Conservation (phyloP, 208 protist genomes). For the Borovskyia barvae region DNA sequence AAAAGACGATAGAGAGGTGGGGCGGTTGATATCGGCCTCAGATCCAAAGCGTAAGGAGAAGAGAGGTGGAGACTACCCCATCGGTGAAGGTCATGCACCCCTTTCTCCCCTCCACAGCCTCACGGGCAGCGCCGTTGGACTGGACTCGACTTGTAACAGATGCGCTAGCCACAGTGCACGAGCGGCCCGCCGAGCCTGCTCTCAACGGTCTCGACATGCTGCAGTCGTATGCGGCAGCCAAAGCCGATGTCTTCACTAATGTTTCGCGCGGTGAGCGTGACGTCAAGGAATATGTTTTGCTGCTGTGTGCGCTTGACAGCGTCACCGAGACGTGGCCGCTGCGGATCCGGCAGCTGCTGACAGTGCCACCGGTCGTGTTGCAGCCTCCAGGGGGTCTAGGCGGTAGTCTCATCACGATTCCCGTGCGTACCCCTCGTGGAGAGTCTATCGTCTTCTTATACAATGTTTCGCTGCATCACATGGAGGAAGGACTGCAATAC, state of each 20-base stretch:
- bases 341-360: constrained; percentile 30
- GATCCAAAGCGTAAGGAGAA: too few species aligned
- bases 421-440: constrained; percentile 22
- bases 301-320: constrained; percentile 52
- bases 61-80: too few species aligned
- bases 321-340: constrained; percentile 43
- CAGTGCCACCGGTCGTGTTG: constrained; percentile 14
- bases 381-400: constrained; percentile 5
- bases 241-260: constrained; percentile 31
- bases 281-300: constrained; percentile 30
- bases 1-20: too few species aligned
- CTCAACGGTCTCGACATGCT: constrained; percentile 39
- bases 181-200: constrained; percentile 18
- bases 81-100: constrained; percentile 9
- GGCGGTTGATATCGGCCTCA: too few species aligned
- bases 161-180: constrained; percentile 25
- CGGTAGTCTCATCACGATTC: constrained; percentile 6
- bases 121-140: constrained; percentile 30
- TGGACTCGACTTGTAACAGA: constrained; percentile 39
- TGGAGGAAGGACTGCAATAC: constrained; percentile 35
- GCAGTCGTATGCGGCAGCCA: constrained; percentile 41
- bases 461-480: constrained; percentile 49
- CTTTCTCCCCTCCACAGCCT: constrained; percentile 25
- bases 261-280: constrained; percentile 23
- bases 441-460: constrained; percentile 62